Conservation (phyloP, 495 filamentous ascomycete species). For the Rhypophila decipiens region DNA sequence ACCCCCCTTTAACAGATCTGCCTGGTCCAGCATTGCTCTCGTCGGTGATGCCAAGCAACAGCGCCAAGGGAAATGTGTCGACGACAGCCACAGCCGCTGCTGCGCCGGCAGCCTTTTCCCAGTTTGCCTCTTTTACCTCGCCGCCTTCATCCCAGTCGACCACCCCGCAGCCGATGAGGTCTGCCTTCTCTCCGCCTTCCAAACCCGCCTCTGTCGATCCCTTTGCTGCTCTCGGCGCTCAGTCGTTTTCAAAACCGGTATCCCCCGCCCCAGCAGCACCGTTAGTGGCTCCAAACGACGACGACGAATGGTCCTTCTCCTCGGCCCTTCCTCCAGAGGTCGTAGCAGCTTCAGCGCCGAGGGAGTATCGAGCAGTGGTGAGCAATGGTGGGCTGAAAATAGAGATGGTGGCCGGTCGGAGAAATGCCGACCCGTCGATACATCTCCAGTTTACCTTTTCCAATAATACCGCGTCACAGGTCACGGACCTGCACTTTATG, state of each 20-base stretch:
- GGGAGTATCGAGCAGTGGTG: conserved; percentile 40
- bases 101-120: conserved; percentile 43
- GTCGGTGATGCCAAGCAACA: conserved; percentile 53
- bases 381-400: conserved; percentile 47
- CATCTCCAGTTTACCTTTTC: conserved; percentile 66
- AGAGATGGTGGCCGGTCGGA: conserved; percentile 41
- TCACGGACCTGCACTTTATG: conserved; percentile 82
- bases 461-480: conserved; percentile 62
- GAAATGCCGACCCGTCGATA: conserved; percentile 46
- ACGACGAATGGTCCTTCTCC: conserved; percentile 92
- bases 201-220: conserved; percentile 49
- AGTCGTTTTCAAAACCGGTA: conserved; percentile 28
- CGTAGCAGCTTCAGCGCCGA: conserved; percentile 32
- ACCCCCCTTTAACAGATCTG: conserved; percentile 35
- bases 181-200: conserved; percentile 35
- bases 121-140: conserved; percentile 52
- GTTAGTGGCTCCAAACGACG: conserved; percentile 38
- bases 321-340: conserved; percentile 76
- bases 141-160: conserved; percentile 34
- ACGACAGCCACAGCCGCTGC: conserved; percentile 30
- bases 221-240: conserved; percentile 61
- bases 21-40: conserved; percentile 60
- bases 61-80: conserved; percentile 37
- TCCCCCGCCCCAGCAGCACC: conserved; percentile 29
- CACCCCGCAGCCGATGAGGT: conserved; percentile 41